phyloP scores from a whole-genome alignment of 2,329 filamentous ascomycete species.

The Kalaharituber pfeilii region DNA sequence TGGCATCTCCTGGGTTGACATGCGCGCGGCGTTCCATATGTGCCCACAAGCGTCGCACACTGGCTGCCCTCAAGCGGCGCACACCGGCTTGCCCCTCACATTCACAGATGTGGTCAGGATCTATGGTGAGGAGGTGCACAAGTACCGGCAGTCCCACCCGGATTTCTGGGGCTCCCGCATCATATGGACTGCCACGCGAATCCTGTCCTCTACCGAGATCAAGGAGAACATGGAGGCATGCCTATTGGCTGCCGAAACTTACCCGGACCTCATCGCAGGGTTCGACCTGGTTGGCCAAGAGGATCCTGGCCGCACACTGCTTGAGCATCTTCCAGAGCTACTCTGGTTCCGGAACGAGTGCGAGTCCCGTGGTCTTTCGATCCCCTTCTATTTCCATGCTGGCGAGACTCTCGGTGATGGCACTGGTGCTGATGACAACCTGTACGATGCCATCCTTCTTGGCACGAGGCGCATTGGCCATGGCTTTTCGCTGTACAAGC shows the following conservation, averaged over 20 bases:
- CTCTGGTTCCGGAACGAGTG: conserved; percentile 90
- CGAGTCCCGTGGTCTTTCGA: conserved; percentile 54
- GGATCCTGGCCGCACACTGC: conserved; percentile 56
- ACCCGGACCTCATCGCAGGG: conserved; percentile 63
- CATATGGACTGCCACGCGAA: conserved; percentile 66
- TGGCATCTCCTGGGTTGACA: conserved; percentile 68
- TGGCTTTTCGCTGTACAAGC: conserved; percentile 74
- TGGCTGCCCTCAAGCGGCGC: conserved; percentile 21
- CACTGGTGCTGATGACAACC: conserved; percentile 58
- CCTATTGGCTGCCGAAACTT: conserved; percentile 61
- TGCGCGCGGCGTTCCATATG: conserved; percentile 57
- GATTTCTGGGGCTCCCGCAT: conserved; percentile 68
- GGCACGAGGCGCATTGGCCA: conserved; percentile 74
- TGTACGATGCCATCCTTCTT: conserved; percentile 76
- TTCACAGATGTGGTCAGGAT: conserved; percentile 48
- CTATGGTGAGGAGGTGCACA: conserved; percentile 58
- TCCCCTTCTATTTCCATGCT: conserved; percentile 93
- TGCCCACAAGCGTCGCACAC: conserved; percentile 47
- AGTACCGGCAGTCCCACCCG: conserved; percentile 39
- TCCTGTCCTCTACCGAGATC: conserved; percentile 45
- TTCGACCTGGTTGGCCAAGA: conserved; percentile 87
- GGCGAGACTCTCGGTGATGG: conserved; percentile 75
- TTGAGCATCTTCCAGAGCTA: conserved; percentile 62
- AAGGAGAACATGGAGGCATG: conserved; percentile 74
- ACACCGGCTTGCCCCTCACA: conserved; percentile 13